phyloP scores from a whole-genome alignment of 2,329 filamentous ascomycete species.

The Colletotrichum australisinense region DNA sequence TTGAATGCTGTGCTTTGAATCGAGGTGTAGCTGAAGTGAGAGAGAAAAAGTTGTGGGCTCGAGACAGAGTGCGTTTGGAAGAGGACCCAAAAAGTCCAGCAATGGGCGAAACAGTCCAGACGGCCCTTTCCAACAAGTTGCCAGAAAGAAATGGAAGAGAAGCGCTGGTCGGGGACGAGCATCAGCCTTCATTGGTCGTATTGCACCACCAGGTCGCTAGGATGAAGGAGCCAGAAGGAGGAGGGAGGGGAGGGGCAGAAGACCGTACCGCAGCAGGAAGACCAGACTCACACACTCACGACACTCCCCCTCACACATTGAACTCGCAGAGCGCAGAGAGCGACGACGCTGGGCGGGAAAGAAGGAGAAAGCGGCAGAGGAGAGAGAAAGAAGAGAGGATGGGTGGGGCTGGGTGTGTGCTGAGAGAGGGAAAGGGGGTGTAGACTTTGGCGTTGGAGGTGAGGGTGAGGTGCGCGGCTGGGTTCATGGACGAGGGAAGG shows the following conservation, averaged over 20 bases:
- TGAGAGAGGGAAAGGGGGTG: conserved; percentile 2
- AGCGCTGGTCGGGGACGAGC: conserved; percentile 34
- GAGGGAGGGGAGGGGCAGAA: conserved; percentile 30
- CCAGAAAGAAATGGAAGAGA: conserved; percentile 19
- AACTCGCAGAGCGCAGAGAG: conserved; percentile 2
- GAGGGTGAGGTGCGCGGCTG: neutral
- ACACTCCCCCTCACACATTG: conserved; percentile 13
- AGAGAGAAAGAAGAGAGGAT: conserved; percentile 15
- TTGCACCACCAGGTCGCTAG: conserved; percentile 22
- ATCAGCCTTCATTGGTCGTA: conserved; percentile 23
- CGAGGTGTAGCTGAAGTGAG: conserved; percentile 17
- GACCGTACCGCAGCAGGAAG: neutral
- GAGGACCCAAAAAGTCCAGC: conserved; percentile 22
- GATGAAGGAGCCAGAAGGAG: conserved; percentile 28
- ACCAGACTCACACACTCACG: conserved; percentile 1
- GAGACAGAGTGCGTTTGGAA: conserved; percentile 28
- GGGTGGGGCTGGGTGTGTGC: conserved; percentile 25
- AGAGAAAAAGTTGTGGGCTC: conserved; percentile 33
- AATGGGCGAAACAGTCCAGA: conserved; percentile 33
- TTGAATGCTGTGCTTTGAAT: conserved; percentile 18
- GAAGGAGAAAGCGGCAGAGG: conserved; percentile 15
- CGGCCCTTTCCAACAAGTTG: conserved; percentile 24
- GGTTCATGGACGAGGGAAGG: neutral
- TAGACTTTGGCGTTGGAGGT: neutral
- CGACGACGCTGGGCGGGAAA: neutral